phyloP scores from a whole-genome alignment of 2,329 filamentous ascomycete species.

The Tolypocladium inflatum region DNA sequence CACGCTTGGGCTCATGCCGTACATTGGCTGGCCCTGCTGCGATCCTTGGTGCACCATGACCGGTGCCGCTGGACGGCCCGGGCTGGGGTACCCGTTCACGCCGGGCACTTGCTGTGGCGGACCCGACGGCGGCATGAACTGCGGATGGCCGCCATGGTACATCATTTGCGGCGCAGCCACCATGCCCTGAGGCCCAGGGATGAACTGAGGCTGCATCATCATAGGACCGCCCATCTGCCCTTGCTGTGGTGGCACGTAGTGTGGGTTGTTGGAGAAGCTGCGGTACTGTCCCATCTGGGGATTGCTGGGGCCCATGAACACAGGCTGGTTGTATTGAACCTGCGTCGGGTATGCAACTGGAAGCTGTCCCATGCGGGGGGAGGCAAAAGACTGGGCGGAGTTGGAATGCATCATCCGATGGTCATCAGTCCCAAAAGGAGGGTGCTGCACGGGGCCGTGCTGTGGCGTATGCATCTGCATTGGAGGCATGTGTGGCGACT shows the following conservation, averaged over 20 bases:
- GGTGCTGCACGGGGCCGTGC: conserved; percentile 56
- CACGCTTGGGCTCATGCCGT: conserved; percentile 65
- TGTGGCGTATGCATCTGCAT: conserved; percentile 70
- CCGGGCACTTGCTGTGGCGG: conserved; percentile 53
- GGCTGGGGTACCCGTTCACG: conserved; percentile 77
- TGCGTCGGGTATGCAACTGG: conserved; percentile 64
- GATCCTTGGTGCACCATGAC: conserved; percentile 96
- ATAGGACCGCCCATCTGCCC: conserved; percentile 66
- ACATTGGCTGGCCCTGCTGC: conserved; percentile 76
- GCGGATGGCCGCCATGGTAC: conserved; percentile 59
- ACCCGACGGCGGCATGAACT: conserved; percentile 52
- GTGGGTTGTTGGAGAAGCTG: conserved; percentile 58
- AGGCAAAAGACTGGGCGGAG: conserved; percentile 76
- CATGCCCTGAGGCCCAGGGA: conserved; percentile 63
- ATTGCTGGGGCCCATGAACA: conserved; percentile 60
- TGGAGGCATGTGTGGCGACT: conserved; percentile 66
- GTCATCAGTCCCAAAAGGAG: conserved; percentile 66
- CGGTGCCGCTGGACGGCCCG: conserved; percentile 65
- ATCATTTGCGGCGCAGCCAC: conserved; percentile 68
- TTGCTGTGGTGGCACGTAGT: conserved; percentile 63
- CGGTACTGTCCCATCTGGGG: conserved; percentile 63
- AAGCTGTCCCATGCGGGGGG: conserved; percentile 65
- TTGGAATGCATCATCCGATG: conserved; percentile 84
- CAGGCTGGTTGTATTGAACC: conserved; percentile 61
- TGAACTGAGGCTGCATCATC: conserved; percentile 76